Evolutionary conservation across 495 filamentous ascomycete genomes (phyloP), one percentile per base, ranked within the genome.

Genomic region (Penicillium verhagenii): DNA sequence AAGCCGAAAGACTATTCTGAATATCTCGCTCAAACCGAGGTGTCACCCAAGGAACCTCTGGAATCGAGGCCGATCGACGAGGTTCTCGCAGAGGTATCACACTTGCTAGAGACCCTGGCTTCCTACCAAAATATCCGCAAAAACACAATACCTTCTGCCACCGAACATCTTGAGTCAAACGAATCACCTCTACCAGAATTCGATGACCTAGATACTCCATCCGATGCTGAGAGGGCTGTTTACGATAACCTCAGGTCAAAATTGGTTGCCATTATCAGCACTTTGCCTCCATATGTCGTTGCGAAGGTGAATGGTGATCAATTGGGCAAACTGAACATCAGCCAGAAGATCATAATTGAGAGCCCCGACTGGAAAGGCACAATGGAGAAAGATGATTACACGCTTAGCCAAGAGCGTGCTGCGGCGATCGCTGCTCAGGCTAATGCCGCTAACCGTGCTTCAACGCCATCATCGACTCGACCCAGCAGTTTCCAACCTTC

Each of bases 101-200:
- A 95, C 45, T 67, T 95, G 50, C 79, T 97, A 21, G 86, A 95
- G 60, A 92, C 90, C 2, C 76, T 97, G 18, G 82, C 88, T 52
- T 97, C 92, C 0, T 89, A 91, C 63, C 92, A 96, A 68, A 86
- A 85, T 39, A 90, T 91, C 56, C 87, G 91, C 40, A 91, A 87
- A 53, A 76, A 87, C 77, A 76, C 74, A 35, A 53, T 72, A 6
- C 71, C 79, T 8, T 64, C 73, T 18, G 53, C 70, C 8, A 63
- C 64, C 33, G 67, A 64, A 14, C 75, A 78, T 46, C 71, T 13
- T n/a, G 77, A 81, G 37, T 58, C 75, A 6, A 75, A 76, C 20
- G 69, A 70, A 23, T 60, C 55, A 8, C 54, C 55, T 16, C 57
- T 45, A 1, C 53, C 67, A 33, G 62, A 77, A 62, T 63, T 65